phyloP scores from a whole-genome alignment of 1,284 basidiomycete species.

The Microbotryum scabiosae region DNA sequence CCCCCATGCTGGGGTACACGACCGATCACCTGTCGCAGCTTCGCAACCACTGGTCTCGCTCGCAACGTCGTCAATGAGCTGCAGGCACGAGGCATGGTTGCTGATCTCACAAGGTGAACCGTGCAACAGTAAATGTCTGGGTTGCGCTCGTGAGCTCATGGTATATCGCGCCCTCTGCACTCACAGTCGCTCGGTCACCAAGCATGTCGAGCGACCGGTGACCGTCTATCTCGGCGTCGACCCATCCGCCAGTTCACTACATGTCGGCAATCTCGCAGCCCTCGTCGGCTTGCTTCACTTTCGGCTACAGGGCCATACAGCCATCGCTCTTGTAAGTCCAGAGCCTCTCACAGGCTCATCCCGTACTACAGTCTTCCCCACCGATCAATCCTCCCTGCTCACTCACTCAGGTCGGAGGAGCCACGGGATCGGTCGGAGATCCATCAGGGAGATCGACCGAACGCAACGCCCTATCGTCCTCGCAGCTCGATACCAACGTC shows the following conservation, averaged over 20 bases:
- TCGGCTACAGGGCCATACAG: conserved; percentile 66
- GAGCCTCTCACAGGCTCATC: background rate
- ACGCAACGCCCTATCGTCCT: conserved; percentile 57
- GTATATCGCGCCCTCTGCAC: too few relatives aligned
- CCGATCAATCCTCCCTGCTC: background rate
- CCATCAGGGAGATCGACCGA: conserved; percentile 84
- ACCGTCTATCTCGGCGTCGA: conserved; percentile 85
- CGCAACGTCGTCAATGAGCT: conserved; percentile 41
- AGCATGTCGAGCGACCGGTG: conserved; percentile 35
- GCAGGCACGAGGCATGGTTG: conserved; percentile 43
- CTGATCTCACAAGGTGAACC: conserved; percentile 43
- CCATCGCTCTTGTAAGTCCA: conserved; percentile 62
- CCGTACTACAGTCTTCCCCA: background rate
- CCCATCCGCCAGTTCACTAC: conserved; percentile 78
- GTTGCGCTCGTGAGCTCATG: background rate
- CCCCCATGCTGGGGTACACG: too few relatives aligned
- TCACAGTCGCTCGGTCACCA: conserved; percentile 11
- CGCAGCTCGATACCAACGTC: conserved; percentile 62
- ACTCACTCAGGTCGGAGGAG: conserved; percentile 74
- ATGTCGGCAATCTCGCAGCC: conserved; percentile 89
- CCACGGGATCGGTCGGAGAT: conserved; percentile 93
- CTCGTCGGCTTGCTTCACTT: conserved; percentile 82
- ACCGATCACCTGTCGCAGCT: background rate
- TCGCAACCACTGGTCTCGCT: background rate
- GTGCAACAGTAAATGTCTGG: background rate